A percentile compares a stretch with the other conserved stretches of the same genome.
phyloP scores from a whole-genome alignment of 108 stramenopile genomes.

The Nitzschia inconspicua region DNA sequence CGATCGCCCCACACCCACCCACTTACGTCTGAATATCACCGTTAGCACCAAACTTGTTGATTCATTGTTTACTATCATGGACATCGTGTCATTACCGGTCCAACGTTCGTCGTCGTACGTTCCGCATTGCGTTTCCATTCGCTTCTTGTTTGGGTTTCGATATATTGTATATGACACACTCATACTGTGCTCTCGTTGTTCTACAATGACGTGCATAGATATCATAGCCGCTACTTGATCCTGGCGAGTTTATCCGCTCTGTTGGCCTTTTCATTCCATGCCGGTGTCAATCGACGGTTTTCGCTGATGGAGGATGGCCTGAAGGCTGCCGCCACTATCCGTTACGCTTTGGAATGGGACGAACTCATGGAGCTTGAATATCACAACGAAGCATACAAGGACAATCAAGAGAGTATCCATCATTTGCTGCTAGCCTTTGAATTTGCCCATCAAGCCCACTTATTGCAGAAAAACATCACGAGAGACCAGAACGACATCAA shows the following conservation, averaged over 20 bases:
- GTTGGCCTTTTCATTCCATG: conserved; percentile 9
- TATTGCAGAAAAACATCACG: neutral
- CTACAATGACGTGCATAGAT: too few relatives aligned
- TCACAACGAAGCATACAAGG: neutral
- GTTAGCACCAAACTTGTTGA: too few relatives aligned
- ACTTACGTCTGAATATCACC: too few relatives aligned
- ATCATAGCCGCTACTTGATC: too few relatives aligned
- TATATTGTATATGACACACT: too few relatives aligned
- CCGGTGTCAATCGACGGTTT: conserved; percentile 20
- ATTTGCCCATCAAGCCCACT: neutral
- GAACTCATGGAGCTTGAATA: conserved; percentile 1
- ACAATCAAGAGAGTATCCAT: conserved; percentile 5
- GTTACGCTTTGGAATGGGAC: conserved; percentile 6
- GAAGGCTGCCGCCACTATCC: conserved; percentile 7
- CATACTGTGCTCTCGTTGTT: too few relatives aligned
- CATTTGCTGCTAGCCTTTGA: neutral
- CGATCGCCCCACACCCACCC: too few relatives aligned
- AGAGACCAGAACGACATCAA: neutral
- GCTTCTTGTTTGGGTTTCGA: too few relatives aligned
- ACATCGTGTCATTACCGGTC: too few relatives aligned
- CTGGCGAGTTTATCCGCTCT: conserved; percentile 1
- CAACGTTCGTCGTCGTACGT: too few relatives aligned
- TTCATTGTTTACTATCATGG: too few relatives aligned
- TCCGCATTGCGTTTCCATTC: too few relatives aligned
- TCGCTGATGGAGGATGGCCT: conserved; percentile 5